These are phyloP conservation scores for Candida corydali DNA, from an alignment of 805 yeast species.

Conservation along the genomic window DNA sequence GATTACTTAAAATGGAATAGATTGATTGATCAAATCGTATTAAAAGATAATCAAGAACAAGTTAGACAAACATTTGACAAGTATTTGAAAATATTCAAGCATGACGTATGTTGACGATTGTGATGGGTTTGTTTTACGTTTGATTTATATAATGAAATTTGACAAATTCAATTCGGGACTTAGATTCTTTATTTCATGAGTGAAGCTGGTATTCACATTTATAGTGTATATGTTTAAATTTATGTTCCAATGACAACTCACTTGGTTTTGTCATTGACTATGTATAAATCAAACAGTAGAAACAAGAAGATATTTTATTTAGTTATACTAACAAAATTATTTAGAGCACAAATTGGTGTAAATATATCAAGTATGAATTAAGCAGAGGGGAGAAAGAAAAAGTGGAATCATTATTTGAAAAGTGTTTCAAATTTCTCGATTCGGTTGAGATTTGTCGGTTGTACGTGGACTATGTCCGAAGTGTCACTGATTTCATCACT, in stretches of 20 bases:
- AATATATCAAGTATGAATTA: constrained; percentile 62
- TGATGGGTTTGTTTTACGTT: not conserved
- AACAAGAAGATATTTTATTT: not conserved
- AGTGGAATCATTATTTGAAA: constrained; percentile 63
- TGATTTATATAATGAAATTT: too few species aligned
- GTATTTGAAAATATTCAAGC: constrained; percentile 62
- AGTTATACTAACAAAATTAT: constrained; percentile 17
- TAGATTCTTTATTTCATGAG: too few species aligned
- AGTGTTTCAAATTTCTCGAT: constrained; percentile 57
- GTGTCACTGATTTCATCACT: constrained; percentile 63
- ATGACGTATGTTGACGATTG: constrained; percentile 36
- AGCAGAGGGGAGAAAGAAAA: constrained; percentile 59
- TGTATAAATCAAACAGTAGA: not conserved
- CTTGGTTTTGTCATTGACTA: not conserved
- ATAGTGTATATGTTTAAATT: not conserved
- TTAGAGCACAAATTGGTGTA: constrained; percentile 58
- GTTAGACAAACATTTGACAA: constrained; percentile 56
- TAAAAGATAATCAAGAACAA: constrained; percentile 55
- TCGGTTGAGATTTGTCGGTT: constrained; percentile 69
- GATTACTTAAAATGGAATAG: constrained; percentile 56
- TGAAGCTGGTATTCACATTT: too few species aligned
- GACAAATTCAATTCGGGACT: too few species aligned
- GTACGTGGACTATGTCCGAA: constrained; percentile 76
- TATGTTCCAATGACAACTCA: not conserved
- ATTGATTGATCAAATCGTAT: constrained; percentile 45